Base-by-base conservation (phyloP, 768 basidiomycete species). In the Naganishia randhawae region DNA sequence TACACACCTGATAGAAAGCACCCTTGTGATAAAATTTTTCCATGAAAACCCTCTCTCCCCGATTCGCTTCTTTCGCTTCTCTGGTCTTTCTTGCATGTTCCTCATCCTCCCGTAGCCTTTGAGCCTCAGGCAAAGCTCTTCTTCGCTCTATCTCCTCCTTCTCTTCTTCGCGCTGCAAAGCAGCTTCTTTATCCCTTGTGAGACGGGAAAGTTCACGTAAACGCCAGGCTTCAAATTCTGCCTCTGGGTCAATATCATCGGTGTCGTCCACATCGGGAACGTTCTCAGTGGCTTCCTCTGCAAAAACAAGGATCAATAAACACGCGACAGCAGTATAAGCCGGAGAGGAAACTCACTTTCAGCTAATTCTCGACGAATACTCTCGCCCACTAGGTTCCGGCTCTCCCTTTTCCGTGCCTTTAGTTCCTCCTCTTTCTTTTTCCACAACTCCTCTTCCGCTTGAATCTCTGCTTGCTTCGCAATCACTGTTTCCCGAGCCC, bases 11-110 rank as follows among this genome's bases (percentile, higher is more conserved):
- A 79, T 96, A 92, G 84, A 98, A 99, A 69, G 95, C 96, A 74
- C 96, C 96, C 81, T 95, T 97, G 83, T 99, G 96, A 87, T 92
- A 98, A 78, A 96, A 99, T 81, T 96, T 98, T 79, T 98, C 93
- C 71, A 98, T 80, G 81, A 98, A 98, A 76, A 87, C 90, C 77
- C 92, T 90, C 71, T 90, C 85, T 3, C 91, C 92, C 27, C 50
- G 32, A 11, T 63, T 50, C 22, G 45, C 37, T 32, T 57, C 37
- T 77, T 96, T 80, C 64, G 90, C 91, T 65, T 88, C 88, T 66
- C 96, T 84, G 35, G 85, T 81, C 78, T 90, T 87, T 67, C 91
- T 85, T 2, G 93, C 94, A 48, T 83, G 86, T 77, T 91, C 93
- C 69, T 94, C 76, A 78, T 99, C 96, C 78, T 99, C 96, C 79